Percentiles rank a stretch among this genome's conserved stretches.
phyloP scores from a whole-genome alignment of 2,329 filamentous ascomycete genomes.

The Monosporascus sp. region DNA sequence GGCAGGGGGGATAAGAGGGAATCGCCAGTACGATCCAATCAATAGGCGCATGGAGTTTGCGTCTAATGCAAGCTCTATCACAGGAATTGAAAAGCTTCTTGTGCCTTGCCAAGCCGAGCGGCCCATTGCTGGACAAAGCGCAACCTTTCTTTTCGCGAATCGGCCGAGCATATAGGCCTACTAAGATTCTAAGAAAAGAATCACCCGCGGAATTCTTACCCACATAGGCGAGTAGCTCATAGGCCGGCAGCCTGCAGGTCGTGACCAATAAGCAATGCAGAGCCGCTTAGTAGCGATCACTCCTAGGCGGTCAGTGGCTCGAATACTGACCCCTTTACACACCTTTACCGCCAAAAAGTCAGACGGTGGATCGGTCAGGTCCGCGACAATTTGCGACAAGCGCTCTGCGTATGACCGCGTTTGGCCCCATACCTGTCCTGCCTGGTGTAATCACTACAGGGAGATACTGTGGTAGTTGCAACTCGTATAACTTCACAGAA shows the following conservation, averaged over 20 bases:
- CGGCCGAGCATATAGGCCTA: too few species aligned
- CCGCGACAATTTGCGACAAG: background rate
- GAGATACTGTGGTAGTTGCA: too few species aligned
- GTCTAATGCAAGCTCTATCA: constrained; percentile 1
- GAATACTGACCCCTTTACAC: too few species aligned
- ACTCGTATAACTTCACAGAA: background rate
- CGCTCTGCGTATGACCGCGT: background rate
- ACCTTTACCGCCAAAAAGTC: background rate
- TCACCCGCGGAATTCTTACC: background rate
- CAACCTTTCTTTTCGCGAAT: background rate
- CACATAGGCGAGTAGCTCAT: constrained; percentile 2
- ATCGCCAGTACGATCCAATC: background rate
- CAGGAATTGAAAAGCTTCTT: background rate
- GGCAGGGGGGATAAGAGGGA: background rate
- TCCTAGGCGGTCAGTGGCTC: background rate
- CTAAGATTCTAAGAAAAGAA: too few species aligned
- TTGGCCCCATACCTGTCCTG: background rate
- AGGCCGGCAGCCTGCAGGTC: constrained; percentile 5
- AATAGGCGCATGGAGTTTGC: background rate
- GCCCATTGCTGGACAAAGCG: background rate
- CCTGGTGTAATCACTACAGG: background rate
- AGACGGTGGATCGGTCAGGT: background rate
- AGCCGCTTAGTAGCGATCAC: constrained; percentile 20
- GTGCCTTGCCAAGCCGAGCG: background rate
- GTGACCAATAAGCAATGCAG: constrained; percentile 17